Base-by-base conservation (phyloP, 208 protist genomes). In the Trypanosoma scelopori region DNA sequence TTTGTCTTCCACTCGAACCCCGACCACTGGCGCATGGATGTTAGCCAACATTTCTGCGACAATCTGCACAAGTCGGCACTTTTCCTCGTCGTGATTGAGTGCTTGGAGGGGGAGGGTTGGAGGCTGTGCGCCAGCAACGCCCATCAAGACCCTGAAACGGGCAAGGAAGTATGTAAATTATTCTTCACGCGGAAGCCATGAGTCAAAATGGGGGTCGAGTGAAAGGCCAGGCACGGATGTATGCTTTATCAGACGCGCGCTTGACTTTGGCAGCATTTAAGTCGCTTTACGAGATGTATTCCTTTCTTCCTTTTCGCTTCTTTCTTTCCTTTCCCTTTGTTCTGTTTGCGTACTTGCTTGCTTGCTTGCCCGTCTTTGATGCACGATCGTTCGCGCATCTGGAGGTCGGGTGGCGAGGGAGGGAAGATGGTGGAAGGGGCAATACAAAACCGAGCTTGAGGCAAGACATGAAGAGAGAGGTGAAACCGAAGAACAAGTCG, bases 1-100 rank as follows among this genome's bases (percentile, higher is more conserved):
- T 96, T 97, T 67, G 48, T 78, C 11, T 93, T 92, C 51, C 43
- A 86, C 43, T 53, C 74, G 16, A 85, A 86, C 56, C 89, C 92
- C 4, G 84, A 94, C 61, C 82, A 95, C 85, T 97, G 89, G 90
- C 78, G 77, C 51, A 90, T 94, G 74, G 89, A 94, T 43, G 71
- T 97, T 15, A 76, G 74, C 23, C 89, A 94, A 77, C 92, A 97
- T 65, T 97, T 89, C 68, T 97, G 92, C 64, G 79, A 97, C 59
- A 85, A 96, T 50, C 76, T 97, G 3, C 89, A 94, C 79, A 89
- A 91, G 55, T 88, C 89, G 0, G 48, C 82, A 25, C 81, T 96
- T 39, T 91, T 81, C 47, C 74, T 92, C 12, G 72, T 81, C 1
- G 82, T 97, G 43, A 87, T 94, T 35, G 74, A 92, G 67, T 78